Evolutionary conservation across 2,329 filamentous ascomycete genomes (phyloP), one percentile per base, ranked within the genome.

Genomic region (Diaporthe sp.): DNA sequence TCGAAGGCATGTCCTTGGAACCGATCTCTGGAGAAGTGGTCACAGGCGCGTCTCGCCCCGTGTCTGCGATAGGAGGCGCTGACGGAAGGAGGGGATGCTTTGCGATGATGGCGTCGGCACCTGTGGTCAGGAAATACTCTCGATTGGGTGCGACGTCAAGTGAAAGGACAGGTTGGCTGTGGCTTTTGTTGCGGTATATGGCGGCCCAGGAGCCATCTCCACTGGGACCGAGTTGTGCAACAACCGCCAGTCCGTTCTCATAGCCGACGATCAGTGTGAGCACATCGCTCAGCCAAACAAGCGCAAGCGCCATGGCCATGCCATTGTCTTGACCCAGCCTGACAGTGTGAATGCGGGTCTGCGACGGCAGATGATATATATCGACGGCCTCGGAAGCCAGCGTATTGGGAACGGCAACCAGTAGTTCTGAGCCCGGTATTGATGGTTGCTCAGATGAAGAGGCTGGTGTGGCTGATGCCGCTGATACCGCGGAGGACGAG

Each of bases 221-320:
- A 44, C 84, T 82, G 57, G n/a, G 31, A 22, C 25, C 82, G 55
- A 92, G 89, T 42, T 89, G 85, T 78, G 93, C 91, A 1, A 95
- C 90, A 72, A 92, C 91, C 2, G 91, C 92, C 72, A 93, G 89
- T 1, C 97, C 97, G 79, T 94, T 95, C 84, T 99, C 97, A 82
- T 97, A 98, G 15, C 94, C 96, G 3, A 93, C 92, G 13, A 94
- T 84, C 9, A 98, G 86, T 7, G 92, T 90, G 1, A 96, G 84
- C 25, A 83, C 82, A 19, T 82, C 84, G 49, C 85, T 78, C 6
- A 86, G 83, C 76, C 89, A 85, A 75, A 94, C 88, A 4, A 96
- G 83, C 12, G 88, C 85, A 25, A 98, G 84, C 7, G 94, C 92
- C 97, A 98, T 98, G 53, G 95, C 92, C 96, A 98, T 98, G 73